phyloP scores from a whole-genome alignment of 139 green algal species.

The Chlorella vulgaris region DNA sequence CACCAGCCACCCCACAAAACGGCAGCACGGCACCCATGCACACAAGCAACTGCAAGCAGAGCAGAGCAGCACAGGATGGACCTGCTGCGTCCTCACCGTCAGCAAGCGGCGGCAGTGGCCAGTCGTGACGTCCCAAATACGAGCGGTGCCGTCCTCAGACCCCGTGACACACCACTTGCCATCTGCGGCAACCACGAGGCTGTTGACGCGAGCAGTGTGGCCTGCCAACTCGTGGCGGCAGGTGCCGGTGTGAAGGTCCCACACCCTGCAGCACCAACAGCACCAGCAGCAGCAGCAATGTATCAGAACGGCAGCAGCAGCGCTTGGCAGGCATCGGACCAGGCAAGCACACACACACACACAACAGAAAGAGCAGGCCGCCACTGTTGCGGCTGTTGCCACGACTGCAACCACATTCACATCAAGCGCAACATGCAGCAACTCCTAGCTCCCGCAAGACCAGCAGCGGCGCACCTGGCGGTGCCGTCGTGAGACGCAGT shows the following conservation, averaged over 20 bases:
- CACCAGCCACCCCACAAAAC: too few species aligned
- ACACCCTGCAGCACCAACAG: constrained; percentile 43
- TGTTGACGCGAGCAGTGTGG: constrained; percentile 69
- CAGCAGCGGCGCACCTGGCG: constrained; percentile 30
- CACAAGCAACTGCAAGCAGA: too few species aligned
- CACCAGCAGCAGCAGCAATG: too few species aligned
- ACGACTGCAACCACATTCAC: neutral
- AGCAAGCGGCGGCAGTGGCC: constrained; percentile 47
- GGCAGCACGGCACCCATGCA: neutral
- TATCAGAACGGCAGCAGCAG: too few species aligned
- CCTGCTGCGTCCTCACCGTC: too few species aligned
- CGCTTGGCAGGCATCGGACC: too few species aligned
- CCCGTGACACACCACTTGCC: constrained; percentile 57
- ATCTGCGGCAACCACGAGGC: constrained; percentile 52
- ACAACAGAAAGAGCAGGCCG: too few species aligned
- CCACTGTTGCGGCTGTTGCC: too few species aligned
- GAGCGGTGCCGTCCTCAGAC: constrained; percentile 63
- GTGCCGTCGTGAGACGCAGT: constrained; percentile 55
- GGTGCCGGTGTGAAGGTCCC: constrained; percentile 48
- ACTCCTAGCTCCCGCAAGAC: too few species aligned
- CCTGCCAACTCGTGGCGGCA: constrained; percentile 54
- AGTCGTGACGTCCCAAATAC: constrained; percentile 64
- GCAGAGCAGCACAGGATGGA: too few species aligned
- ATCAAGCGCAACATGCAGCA: neutral
- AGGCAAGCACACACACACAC: too few species aligned